These are phyloP conservation scores for Neoascochyta sp. DNA, from an alignment of 2,329 filamentous ascomycete species.

Conservation along the genomic window DNA sequence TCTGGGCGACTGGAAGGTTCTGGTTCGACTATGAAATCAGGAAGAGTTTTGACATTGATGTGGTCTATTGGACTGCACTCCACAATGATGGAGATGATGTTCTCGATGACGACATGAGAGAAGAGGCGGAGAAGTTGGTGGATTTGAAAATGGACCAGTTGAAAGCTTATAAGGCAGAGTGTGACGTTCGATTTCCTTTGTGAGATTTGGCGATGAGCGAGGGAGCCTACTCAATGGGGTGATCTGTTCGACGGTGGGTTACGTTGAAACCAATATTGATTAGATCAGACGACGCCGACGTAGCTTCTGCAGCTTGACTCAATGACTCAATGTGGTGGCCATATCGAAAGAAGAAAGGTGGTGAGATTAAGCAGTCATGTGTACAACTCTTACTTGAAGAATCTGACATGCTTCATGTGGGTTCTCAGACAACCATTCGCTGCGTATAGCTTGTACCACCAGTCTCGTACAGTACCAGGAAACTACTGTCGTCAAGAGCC, in stretches of 20 bases:
- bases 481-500: constrained; percentile 19
- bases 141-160: constrained; percentile 8
- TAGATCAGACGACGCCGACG: too few species aligned
- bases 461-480: constrained; percentile 27
- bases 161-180: constrained; percentile 3
- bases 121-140: constrained; percentile 4
- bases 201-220: too few species aligned
- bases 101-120: constrained; percentile 4
- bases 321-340: too few species aligned
- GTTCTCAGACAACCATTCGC: constrained; percentile 23
- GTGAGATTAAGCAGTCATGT: too few species aligned
- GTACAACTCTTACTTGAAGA: too few species aligned
- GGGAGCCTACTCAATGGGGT: too few species aligned
- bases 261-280: too few species aligned
- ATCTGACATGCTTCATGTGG: background rate
- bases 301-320: too few species aligned
- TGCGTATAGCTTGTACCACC: constrained; percentile 21
- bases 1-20: constrained; percentile 35
- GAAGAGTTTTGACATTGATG: constrained; percentile 39
- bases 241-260: too few species aligned
- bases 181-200: too few species aligned
- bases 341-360: too few species aligned
- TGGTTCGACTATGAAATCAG: constrained; percentile 41
- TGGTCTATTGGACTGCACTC: constrained; percentile 3
- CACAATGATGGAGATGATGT: constrained; percentile 3